A percentile compares a stretch with the other conserved stretches of the same genome.
Evolutionary conservation across 148 eudicot genomes (phyloP).

Genomic region (Euryodendron excelsum): DNA sequence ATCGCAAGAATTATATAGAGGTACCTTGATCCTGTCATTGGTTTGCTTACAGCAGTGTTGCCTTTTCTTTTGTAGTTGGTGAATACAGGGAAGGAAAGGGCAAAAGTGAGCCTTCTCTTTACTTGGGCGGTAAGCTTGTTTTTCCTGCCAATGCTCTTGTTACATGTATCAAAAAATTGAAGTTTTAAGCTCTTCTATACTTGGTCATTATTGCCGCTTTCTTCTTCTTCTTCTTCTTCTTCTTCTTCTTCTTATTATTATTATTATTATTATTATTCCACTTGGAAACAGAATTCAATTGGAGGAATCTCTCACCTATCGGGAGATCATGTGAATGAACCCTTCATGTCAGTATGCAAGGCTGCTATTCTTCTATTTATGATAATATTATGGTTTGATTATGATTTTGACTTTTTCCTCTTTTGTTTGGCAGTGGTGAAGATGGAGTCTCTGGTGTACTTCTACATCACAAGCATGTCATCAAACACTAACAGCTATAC

Average conservation of each 20-base stretch:
- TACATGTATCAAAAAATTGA: neutral
- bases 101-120: conserved; percentile 91
- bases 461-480: conserved; percentile 96
- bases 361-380: neutral
- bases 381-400: neutral
- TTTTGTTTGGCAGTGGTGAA: conserved; percentile 54
- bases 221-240: neutral
- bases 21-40: neutral
- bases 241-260: too few relatives aligned
- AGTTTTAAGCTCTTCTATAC: neutral
- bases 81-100: conserved; percentile 94
- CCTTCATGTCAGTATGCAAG: conserved; percentile 61
- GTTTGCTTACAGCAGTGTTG: neutral
- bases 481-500: conserved; percentile 38
- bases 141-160: neutral
- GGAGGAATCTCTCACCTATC: conserved; percentile 91
- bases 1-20: neutral
- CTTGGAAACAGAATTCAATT: conserved; percentile 71
- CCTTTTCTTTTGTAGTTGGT: conserved; percentile 60
- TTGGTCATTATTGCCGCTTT: conserved; percentile 5
- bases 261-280: too few relatives aligned
- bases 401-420: conserved; percentile 14
- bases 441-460: conserved; percentile 98
- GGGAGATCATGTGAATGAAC: conserved; percentile 96
- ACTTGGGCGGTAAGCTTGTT: conserved; percentile 92